Percentiles rank a stretch among this genome's conserved stretches.
Conservation (phyloP, 2,329 filamentous ascomycete species). For the Sporothrix luriei region DNA sequence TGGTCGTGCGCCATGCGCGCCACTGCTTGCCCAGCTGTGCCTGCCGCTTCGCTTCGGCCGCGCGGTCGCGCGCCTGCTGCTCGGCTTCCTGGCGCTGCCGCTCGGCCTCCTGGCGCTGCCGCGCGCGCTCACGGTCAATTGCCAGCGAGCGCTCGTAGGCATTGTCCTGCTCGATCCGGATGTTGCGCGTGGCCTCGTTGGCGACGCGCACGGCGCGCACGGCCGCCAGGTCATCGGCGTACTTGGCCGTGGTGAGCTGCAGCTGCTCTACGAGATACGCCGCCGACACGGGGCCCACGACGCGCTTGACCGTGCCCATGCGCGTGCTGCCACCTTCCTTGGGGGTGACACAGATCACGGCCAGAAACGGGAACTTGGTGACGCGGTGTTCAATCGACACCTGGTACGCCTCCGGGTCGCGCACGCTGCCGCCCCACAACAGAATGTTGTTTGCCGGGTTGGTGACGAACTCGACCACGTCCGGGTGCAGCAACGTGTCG, state of each 20-base stretch:
- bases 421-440: conserved; percentile 89
- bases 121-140: conserved; percentile 80
- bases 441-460: conserved; percentile 77
- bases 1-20: conserved; percentile 75
- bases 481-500: conserved; percentile 76
- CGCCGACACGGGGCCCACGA: conserved; percentile 71
- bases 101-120: conserved; percentile 69
- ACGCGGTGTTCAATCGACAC: conserved; percentile 84
- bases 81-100: conserved; percentile 57
- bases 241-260: conserved; percentile 70
- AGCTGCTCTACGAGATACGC: conserved; percentile 75
- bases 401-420: conserved; percentile 92
- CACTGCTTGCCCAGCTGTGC: conserved; percentile 58
- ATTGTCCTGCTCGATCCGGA: conserved; percentile 86
- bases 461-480: conserved; percentile 73
- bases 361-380: conserved; percentile 90
- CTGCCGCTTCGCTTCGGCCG: conserved; percentile 60
- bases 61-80: conserved; percentile 61
- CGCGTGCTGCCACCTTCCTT: conserved; percentile 69
- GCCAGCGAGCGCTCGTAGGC: conserved; percentile 93
- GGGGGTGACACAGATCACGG: conserved; percentile 83
- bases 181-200: conserved; percentile 75
- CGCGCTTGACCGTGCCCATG: conserved; percentile 85
- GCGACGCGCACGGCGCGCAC: conserved; percentile 76
- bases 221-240: conserved; percentile 72